Evolutionary conservation across 1,284 basidiomycete species (phyloP).

Genomic region (Malassezia obtusa): DNA sequence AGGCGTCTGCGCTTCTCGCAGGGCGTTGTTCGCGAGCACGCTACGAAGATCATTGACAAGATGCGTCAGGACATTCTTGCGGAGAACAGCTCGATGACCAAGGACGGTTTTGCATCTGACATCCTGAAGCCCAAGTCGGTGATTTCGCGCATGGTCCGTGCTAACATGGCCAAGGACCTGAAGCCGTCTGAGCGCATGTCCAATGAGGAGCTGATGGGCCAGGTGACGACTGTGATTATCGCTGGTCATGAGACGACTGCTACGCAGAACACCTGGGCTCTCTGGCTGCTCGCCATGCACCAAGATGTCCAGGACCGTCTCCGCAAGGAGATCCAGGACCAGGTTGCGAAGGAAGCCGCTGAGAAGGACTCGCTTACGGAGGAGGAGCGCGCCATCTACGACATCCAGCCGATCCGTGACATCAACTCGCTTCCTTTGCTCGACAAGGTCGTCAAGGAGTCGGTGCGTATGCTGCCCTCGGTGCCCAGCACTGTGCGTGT

Average conservation of each 20-base stretch:
- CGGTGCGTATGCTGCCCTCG: constrained; percentile 32
- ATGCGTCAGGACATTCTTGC: constrained; percentile 25
- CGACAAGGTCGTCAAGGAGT: constrained; percentile 31
- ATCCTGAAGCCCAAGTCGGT: constrained; percentile 11
- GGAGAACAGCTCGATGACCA: constrained; percentile 30
- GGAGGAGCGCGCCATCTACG: constrained; percentile 10
- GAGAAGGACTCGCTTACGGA: constrained; percentile 17
- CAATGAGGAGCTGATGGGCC: constrained; percentile 60
- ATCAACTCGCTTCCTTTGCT: constrained; percentile 27
- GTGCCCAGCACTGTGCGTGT: constrained; percentile 33
- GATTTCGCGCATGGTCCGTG: constrained; percentile 32
- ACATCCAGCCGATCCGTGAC: constrained; percentile 24
- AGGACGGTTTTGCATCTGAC: constrained; percentile 20
- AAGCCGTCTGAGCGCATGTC: constrained; percentile 55
- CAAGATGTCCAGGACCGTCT: constrained; percentile 54
- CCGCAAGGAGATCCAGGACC: constrained; percentile 21
- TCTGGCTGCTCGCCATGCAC: constrained; percentile 61
- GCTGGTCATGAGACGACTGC: constrained; percentile 75
- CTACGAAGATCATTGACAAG: constrained; percentile 24
- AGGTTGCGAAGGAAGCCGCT: constrained; percentile 9
- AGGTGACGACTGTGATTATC: constrained; percentile 68
- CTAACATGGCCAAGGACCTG: constrained; percentile 42
- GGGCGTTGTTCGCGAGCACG: constrained; percentile 21
- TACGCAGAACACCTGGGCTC: constrained; percentile 65
- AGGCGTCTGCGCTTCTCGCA: constrained; percentile 19